These are phyloP conservation scores for Tuber indicum DNA, from an alignment of 495 filamentous ascomycete species.

Conservation along the genomic window DNA sequence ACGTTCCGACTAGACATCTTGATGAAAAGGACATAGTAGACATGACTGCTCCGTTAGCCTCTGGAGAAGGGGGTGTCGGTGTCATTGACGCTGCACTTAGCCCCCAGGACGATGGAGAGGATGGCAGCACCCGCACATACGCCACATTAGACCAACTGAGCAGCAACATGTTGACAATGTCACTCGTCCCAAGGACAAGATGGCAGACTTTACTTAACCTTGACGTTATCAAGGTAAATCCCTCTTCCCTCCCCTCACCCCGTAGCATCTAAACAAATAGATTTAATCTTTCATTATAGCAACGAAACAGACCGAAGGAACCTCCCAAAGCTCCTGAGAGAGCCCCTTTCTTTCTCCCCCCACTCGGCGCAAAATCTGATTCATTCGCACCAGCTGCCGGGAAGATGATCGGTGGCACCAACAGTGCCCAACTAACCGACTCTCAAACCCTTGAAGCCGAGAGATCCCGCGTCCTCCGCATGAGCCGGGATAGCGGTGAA, in stretches of 20 bases:
- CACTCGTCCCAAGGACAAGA: conserved; percentile 74
- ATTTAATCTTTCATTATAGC: conserved; percentile 41
- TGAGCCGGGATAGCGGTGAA: conserved; percentile 45
- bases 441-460: conserved; percentile 44
- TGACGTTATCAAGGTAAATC: conserved; percentile 66
- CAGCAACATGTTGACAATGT: conserved; percentile 74
- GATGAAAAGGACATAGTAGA: conserved; percentile 63
- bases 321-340: conserved; percentile 86
- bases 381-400: conserved; percentile 15
- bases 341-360: conserved; percentile 91
- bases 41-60: conserved; percentile 60
- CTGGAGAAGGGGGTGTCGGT: conserved; percentile 72
- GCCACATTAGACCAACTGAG: conserved; percentile 56
- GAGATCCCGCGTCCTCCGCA: conserved; percentile 52
- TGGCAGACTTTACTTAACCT: conserved; percentile 93
- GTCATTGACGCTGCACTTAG: conserved; percentile 64
- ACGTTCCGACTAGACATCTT: conserved; percentile 74
- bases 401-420: background rate
- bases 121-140: conserved; percentile 46
- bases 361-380: conserved; percentile 47
- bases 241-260: background rate
- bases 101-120: conserved; percentile 46
- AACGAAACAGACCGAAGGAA: conserved; percentile 90
- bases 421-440: background rate
- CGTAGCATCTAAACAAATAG: background rate